These are phyloP conservation scores for Ophiocordyceps camponoti-floridani DNA, from an alignment of 2,329 filamentous ascomycete genomes.

Conservation along the genomic window DNA sequence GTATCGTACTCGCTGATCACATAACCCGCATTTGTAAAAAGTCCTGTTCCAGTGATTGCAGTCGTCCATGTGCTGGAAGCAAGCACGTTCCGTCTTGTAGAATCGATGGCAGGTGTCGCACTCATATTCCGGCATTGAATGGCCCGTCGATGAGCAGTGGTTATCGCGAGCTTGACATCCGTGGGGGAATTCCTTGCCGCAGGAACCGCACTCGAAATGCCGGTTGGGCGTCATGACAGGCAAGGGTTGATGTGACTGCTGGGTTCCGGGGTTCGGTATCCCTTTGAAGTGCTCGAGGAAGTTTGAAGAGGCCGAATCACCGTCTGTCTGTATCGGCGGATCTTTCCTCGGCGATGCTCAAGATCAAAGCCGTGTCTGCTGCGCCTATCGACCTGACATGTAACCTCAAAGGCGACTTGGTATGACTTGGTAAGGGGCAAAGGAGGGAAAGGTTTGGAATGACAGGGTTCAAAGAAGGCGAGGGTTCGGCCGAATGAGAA, in stretches of 20 bases:
- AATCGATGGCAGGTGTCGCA: conserved; percentile 11
- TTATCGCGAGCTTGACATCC: conserved; percentile 9
- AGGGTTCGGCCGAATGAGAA: too few species aligned
- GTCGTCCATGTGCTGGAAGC: conserved; percentile 12
- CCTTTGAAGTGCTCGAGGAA: too few species aligned
- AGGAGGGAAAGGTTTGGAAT: too few species aligned
- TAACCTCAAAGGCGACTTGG: too few species aligned
- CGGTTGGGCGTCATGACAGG: background rate
- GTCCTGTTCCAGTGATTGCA: conserved; percentile 9
- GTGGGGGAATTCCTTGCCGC: conserved; percentile 7
- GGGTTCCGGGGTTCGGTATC: too few species aligned
- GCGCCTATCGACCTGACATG: too few species aligned
- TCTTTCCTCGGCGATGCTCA: too few species aligned
- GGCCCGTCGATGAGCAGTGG: conserved; percentile 11
- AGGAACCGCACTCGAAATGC: conserved; percentile 9
- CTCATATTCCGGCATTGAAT: conserved; percentile 8
- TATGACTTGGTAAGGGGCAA: too few species aligned
- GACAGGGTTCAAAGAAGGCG: too few species aligned
- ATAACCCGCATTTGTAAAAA: conserved; percentile 9
- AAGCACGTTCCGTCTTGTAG: conserved; percentile 8
- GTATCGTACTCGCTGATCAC: conserved; percentile 5
- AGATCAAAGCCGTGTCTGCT: too few species aligned
- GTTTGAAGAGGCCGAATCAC: too few species aligned
- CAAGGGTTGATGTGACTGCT: background rate
- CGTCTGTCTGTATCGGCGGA: too few species aligned